These are phyloP conservation scores for Kazachstania africana DNA, from an alignment of 805 yeast genomes.

Conservation along the genomic window DNA sequence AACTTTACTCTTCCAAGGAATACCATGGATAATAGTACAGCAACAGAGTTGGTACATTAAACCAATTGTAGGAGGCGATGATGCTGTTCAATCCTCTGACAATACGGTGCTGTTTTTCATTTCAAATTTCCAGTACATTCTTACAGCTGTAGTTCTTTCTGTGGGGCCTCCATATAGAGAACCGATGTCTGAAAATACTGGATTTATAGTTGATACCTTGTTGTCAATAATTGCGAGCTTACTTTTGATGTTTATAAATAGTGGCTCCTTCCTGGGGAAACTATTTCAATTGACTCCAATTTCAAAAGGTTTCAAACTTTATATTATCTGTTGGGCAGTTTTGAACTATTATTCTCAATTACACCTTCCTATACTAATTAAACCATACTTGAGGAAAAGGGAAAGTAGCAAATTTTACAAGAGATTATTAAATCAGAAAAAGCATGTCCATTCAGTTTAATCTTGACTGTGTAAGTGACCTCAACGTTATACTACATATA, in stretches of 20 bases:
- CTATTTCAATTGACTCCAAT: slow-evolving; percentile 68
- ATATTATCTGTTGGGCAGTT: slow-evolving; percentile 36
- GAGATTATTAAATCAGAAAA: slow-evolving; percentile 13
- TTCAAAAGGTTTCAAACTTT: slow-evolving; percentile 36
- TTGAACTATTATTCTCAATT: slow-evolving; percentile 35
- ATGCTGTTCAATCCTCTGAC: slow-evolving; percentile 74
- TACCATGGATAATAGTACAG: slow-evolving; percentile 52
- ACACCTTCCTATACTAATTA: slow-evolving; percentile 26
- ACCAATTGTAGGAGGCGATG: slow-evolving; percentile 75
- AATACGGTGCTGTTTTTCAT: slow-evolving; percentile 75
- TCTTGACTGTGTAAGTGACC: no score
- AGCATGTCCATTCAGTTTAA: slow-evolving; percentile 2
- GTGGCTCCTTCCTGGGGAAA: slow-evolving; percentile 44
- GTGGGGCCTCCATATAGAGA: slow-evolving; percentile 91
- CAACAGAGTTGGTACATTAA: slow-evolving; percentile 61
- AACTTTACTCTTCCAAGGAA: slow-evolving; percentile 51
- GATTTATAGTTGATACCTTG: slow-evolving; percentile 55
- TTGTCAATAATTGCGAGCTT: slow-evolving; percentile 40
- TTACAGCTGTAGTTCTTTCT: slow-evolving; percentile 72
- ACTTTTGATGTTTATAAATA: slow-evolving; percentile 41
- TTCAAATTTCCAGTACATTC: slow-evolving; percentile 81
- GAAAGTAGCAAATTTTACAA: slow-evolving; percentile 31
- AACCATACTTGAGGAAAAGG: slow-evolving; percentile 26
- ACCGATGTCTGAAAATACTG: slow-evolving; percentile 51
- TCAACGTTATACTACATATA: no score